phyloP scores from a whole-genome alignment of 2,329 filamentous ascomycete genomes.

The Phialemonium atrogriseum region DNA sequence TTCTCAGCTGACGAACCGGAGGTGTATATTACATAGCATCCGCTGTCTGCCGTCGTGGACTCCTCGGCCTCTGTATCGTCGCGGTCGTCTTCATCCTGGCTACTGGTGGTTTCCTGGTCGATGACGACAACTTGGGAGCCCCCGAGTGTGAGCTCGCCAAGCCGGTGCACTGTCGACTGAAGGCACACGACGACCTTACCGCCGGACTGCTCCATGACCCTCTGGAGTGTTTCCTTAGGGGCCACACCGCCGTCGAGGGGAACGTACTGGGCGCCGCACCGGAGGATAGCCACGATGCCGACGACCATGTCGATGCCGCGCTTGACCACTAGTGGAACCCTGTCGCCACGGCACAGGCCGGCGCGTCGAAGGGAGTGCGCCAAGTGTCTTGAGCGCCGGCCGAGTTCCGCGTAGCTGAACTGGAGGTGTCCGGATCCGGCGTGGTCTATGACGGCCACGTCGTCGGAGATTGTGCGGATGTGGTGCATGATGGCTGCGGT shows the following conservation, averaged over 20 bases:
- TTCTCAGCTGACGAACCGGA: too few relatives aligned
- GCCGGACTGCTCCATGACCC: slow-evolving; percentile 39
- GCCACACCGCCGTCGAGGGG: slow-evolving; percentile 49
- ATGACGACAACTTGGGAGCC: slow-evolving; percentile 2
- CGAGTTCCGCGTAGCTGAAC: too few relatives aligned
- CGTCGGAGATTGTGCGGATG: too few relatives aligned
- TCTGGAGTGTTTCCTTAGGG: slow-evolving; percentile 36
- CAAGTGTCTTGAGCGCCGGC: too few relatives aligned
- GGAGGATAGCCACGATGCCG: slow-evolving; percentile 47
- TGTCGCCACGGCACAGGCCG: too few relatives aligned
- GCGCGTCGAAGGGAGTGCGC: too few relatives aligned
- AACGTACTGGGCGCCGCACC: slow-evolving; percentile 50
- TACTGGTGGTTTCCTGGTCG: slow-evolving; percentile 3
- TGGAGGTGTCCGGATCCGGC: too few relatives aligned
- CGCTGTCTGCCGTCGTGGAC: slow-evolving; percentile 25
- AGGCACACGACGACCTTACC: slow-evolving; percentile 39
- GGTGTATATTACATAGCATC: slow-evolving; percentile 45
- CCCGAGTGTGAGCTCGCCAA: slow-evolving; percentile 1
- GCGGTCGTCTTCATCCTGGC: slow-evolving; percentile 18
- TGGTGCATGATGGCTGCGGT: too few relatives aligned
- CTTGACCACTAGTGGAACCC: slow-evolving; percentile 46
- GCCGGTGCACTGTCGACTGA: slow-evolving; percentile 2
- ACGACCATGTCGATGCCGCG: slow-evolving; percentile 49
- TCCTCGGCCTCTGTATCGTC: too few relatives aligned
- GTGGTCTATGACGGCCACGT: too few relatives aligned